Percentiles rank a stretch among this genome's conserved stretches.
phyloP scores from a whole-genome alignment of 768 basidiomycete species.

The Suillus bovinus region DNA sequence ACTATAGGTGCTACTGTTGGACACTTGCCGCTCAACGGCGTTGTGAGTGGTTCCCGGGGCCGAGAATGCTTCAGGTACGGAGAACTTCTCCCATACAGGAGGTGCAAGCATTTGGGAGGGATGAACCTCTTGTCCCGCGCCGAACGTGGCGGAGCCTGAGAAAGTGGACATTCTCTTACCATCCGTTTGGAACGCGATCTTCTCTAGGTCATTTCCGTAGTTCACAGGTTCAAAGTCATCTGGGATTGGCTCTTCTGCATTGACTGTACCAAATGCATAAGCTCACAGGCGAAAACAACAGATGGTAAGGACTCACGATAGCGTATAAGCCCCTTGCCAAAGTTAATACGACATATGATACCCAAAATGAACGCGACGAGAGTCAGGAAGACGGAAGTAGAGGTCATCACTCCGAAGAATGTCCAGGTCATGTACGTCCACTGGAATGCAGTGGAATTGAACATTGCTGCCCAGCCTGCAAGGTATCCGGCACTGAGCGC shows the following conservation, averaged over 20 bases:
- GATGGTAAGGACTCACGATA: slow-evolving; percentile 50
- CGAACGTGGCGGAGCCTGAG: slow-evolving; percentile 40
- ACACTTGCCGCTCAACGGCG: slow-evolving; percentile 18
- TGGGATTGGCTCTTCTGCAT: slow-evolving; percentile 50
- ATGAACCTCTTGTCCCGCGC: slow-evolving; percentile 33
- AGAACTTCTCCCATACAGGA: slow-evolving; percentile 22
- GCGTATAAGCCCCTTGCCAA: slow-evolving; percentile 69
- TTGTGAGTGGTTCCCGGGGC: slow-evolving; percentile 16
- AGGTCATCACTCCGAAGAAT: slow-evolving; percentile 69
- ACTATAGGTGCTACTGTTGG: slow-evolving; percentile 8
- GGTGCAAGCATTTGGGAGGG: slow-evolving; percentile 40
- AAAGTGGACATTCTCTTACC: slow-evolving; percentile 57
- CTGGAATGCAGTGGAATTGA: slow-evolving; percentile 68
- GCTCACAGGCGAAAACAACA: slow-evolving; percentile 5
- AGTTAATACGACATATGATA: slow-evolving; percentile 68
- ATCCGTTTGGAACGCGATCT: slow-evolving; percentile 62
- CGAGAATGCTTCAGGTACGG: slow-evolving; percentile 17
- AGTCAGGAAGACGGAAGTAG: slow-evolving; percentile 58
- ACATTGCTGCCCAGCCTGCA: slow-evolving; percentile 71
- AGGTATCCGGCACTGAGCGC: slow-evolving; percentile 60
- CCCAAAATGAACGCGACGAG: slow-evolving; percentile 59
- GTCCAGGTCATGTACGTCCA: slow-evolving; percentile 75
- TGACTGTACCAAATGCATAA: slow-evolving; percentile 41
- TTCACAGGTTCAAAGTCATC: slow-evolving; percentile 39
- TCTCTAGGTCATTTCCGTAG: slow-evolving; percentile 43